A percentile compares a stretch with the other conserved stretches of the same genome.
phyloP scores from a whole-genome alignment of 2,329 filamentous ascomycete species.

The Neofusicoccum laricinum region DNA sequence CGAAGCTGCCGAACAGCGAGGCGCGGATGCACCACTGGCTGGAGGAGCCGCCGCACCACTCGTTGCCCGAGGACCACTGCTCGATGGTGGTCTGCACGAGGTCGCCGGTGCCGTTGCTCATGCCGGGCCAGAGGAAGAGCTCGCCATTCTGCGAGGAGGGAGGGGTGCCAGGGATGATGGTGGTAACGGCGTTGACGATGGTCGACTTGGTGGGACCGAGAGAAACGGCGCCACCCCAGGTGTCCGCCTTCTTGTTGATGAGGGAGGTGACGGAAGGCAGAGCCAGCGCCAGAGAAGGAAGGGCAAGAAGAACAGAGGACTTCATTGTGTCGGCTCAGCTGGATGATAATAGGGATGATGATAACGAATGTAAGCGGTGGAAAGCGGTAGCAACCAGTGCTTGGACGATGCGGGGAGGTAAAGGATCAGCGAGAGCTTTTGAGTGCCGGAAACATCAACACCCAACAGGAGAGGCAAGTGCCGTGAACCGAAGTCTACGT shows the following conservation, averaged over 20 bases:
- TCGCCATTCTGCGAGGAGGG: constrained; percentile 37
- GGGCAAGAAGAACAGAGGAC: background rate
- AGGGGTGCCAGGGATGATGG: constrained; percentile 38
- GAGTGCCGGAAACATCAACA: background rate
- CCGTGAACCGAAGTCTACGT: background rate
- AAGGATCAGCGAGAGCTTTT: background rate
- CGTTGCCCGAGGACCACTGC: constrained; percentile 37
- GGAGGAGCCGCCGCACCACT: constrained; percentile 40
- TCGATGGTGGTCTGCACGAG: constrained; percentile 44
- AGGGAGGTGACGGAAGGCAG: background rate
- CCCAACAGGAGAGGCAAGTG: background rate
- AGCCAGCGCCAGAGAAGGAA: background rate
- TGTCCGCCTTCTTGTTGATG: constrained; percentile 24
- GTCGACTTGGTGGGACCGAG: constrained; percentile 37
- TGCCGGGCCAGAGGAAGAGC: constrained; percentile 45
- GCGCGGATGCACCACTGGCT: constrained; percentile 44
- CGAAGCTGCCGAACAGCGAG: constrained; percentile 41
- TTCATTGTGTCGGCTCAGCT: background rate
- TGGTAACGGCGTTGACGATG: constrained; percentile 42
- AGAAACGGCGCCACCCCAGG: constrained; percentile 39
- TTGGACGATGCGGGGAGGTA: background rate
- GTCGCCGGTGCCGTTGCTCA: constrained; percentile 46
- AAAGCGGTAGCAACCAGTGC: background rate
- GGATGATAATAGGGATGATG: background rate
- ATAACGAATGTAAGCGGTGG: background rate